Conservation (phyloP, 2,329 filamentous ascomycete species). For the Arthrocladium fulminans region DNA sequence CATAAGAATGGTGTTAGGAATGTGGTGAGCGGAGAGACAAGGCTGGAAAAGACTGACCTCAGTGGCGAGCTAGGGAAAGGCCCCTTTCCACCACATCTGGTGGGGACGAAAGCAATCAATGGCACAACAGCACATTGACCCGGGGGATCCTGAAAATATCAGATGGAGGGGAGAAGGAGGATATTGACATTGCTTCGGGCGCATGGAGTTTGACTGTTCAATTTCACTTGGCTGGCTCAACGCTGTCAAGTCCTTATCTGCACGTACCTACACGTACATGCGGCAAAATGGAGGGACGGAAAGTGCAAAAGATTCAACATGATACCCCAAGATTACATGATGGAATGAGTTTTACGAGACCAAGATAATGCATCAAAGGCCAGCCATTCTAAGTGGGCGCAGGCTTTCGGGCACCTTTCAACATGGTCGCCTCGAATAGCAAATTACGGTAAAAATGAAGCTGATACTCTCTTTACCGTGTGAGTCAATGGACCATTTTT, state of each 20-base stretch:
- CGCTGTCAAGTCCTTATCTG: neutral
- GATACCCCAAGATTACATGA: slow-evolving; percentile 9
- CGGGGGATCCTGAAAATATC: neutral
- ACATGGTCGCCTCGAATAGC: slow-evolving; percentile 4
- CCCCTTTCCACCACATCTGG: slow-evolving; percentile 9
- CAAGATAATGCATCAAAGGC: neutral
- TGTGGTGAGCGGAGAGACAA: slow-evolving; percentile 14
- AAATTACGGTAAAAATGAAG: too few relatives aligned
- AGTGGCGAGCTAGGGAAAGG: slow-evolving; percentile 13
- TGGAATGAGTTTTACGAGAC: neutral
- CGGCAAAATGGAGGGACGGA: neutral
- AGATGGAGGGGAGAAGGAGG: neutral
- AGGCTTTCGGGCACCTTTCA: slow-evolving; percentile 4
- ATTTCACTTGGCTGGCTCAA: slow-evolving; percentile 2
- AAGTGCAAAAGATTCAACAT: slow-evolving; percentile 12
- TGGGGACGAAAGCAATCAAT: neutral
- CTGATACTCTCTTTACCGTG: too few relatives aligned
- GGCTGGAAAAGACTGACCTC: slow-evolving; percentile 9
- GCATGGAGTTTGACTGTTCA: neutral
- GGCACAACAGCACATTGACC: neutral
- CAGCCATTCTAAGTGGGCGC: neutral
- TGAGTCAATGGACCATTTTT: too few relatives aligned
- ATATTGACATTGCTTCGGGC: neutral
- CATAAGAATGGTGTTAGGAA: slow-evolving; percentile 12
- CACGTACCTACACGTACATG: neutral